Conservation (phyloP, 345 rosid species). For the Pistacia vera region DNA sequence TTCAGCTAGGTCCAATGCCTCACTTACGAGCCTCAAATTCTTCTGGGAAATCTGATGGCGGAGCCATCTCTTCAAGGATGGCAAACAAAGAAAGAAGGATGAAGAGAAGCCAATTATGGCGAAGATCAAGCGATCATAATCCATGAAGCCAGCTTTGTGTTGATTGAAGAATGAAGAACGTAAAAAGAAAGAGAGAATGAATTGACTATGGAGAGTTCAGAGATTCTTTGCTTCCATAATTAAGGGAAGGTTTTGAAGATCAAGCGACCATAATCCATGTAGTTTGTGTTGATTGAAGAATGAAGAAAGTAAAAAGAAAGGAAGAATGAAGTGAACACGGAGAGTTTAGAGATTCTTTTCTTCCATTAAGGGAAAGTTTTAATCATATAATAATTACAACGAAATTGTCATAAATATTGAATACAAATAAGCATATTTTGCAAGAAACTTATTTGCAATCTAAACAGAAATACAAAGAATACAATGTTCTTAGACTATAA, state of each 20-base stretch:
- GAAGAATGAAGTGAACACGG: not conserved
- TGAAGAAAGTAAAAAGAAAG: not conserved
- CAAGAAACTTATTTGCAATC: too few relatives aligned
- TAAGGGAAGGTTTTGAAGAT: not conserved
- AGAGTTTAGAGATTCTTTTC: constrained; percentile 24
- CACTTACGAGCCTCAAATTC: constrained; percentile 50
- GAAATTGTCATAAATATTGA: not conserved
- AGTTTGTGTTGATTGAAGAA: not conserved
- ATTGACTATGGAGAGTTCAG: not conserved
- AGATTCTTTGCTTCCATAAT: constrained; percentile 26
- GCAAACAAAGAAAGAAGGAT: constrained; percentile 34
- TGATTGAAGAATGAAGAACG: too few relatives aligned
- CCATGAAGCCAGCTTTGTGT: constrained; percentile 21
- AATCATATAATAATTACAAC: too few relatives aligned
- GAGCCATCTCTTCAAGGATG: constrained; percentile 39
- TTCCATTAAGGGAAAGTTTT: not conserved
- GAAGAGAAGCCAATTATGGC: constrained; percentile 53
- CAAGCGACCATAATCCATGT: constrained; percentile 35
- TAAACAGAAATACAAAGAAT: too few relatives aligned
- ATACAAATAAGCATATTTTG: too few relatives aligned
- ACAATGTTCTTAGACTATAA: too few relatives aligned
- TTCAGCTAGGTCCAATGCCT: constrained; percentile 55
- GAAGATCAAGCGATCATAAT: constrained; percentile 26
- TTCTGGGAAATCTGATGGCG: constrained; percentile 30
- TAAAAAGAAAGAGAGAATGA: not conserved